Conservation (phyloP, 306 rosid genomes). For the Heteromeles arbutifolia region DNA sequence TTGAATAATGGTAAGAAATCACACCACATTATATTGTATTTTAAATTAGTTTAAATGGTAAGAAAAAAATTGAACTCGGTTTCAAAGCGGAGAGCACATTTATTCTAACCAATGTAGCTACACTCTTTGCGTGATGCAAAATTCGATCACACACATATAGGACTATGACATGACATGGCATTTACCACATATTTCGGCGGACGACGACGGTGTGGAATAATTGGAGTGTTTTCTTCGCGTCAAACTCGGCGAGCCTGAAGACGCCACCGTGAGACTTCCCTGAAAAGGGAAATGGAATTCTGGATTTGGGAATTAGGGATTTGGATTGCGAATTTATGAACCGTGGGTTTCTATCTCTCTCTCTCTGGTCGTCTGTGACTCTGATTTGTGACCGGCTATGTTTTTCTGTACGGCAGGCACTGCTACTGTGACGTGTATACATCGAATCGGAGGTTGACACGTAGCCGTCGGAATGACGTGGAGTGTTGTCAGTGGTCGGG, state of each 20-base stretch:
- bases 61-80: too few relatives aligned
- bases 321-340: not conserved
- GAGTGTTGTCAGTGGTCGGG: constrained; percentile 24
- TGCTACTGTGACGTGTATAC: constrained; percentile 11
- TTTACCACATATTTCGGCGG: constrained; percentile 4
- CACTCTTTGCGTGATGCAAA: not conserved
- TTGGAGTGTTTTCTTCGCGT: constrained; percentile 79
- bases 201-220: constrained; percentile 23
- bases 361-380: not conserved
- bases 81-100: too few relatives aligned
- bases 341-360: not conserved
- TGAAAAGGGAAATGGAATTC: not conserved
- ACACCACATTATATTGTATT: not conserved
- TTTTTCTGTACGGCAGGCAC: not conserved
- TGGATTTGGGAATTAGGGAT: not conserved
- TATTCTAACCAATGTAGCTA: not conserved
- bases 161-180: too few relatives aligned
- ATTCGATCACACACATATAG: too few relatives aligned
- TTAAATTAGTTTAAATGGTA: too few relatives aligned
- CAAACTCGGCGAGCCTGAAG: constrained; percentile 66
- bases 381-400: not conserved
- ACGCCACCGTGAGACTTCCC: constrained; percentile 73
- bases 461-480: constrained; percentile 14
- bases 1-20: not conserved
- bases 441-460: constrained; percentile 22